phyloP scores from a whole-genome alignment of 2,329 filamentous ascomycete genomes.

The Cucurbitaria berberidis region DNA sequence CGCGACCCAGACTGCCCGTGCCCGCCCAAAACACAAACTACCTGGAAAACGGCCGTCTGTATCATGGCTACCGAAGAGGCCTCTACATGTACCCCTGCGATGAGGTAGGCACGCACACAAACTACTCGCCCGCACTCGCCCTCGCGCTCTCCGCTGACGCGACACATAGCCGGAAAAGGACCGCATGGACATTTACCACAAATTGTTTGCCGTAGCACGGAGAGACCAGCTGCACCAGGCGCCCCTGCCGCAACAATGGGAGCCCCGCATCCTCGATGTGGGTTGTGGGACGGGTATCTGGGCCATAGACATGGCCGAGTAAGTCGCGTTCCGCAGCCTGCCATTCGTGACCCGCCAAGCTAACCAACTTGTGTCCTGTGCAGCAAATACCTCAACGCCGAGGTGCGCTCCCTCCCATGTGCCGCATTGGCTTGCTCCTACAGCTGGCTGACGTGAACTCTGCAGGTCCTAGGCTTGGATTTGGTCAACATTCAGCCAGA shows the following conservation, averaged over 20 bases:
- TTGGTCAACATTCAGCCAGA: slow-evolving; percentile 67
- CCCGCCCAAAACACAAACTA: slow-evolving; percentile 55
- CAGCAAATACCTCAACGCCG: slow-evolving; percentile 62
- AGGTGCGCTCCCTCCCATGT: slow-evolving; percentile 46
- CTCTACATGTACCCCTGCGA: slow-evolving; percentile 81
- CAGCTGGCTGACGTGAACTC: slow-evolving; percentile 33
- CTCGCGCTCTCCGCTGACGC: slow-evolving; percentile 17
- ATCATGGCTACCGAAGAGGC: slow-evolving; percentile 70
- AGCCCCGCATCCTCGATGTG: slow-evolving; percentile 65
- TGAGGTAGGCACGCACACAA: slow-evolving; percentile 59
- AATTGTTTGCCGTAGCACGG: slow-evolving; percentile 72
- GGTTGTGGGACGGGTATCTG: slow-evolving; percentile 92
- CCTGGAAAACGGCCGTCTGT: slow-evolving; percentile 70
- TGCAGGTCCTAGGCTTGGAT: slow-evolving; percentile 65
- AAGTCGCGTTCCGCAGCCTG: slow-evolving; percentile 47
- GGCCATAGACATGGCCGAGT: slow-evolving; percentile 85
- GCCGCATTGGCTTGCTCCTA: no score
- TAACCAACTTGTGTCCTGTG: slow-evolving; percentile 35
- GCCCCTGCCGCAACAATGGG: slow-evolving; percentile 49
- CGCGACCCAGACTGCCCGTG: slow-evolving; percentile 43
- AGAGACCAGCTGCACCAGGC: slow-evolving; percentile 56
- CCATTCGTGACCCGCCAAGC: slow-evolving; percentile 22
- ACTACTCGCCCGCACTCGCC: neutral
- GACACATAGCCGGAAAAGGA: slow-evolving; percentile 71
- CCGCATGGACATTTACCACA: slow-evolving; percentile 82